Evolutionary conservation across 768 basidiomycete species (phyloP).

Genomic region (Phanerochaete sordida): DNA sequence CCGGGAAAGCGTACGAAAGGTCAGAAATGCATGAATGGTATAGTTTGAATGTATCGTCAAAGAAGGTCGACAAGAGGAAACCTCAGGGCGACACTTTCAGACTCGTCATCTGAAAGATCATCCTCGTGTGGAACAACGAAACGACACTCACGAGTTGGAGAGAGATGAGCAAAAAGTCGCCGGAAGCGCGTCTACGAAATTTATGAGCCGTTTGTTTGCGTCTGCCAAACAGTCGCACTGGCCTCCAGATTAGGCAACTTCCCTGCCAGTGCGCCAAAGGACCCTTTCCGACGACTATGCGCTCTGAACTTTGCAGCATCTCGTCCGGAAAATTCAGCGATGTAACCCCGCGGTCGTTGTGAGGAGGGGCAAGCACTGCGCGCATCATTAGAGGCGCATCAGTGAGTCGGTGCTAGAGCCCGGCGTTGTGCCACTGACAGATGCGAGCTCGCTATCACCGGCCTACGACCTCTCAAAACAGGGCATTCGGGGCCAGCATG

Average conservation of each 20-base stretch:
- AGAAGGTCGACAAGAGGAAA: conserved; percentile 48
- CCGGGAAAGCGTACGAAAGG: conserved; percentile 22
- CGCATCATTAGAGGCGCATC: background rate
- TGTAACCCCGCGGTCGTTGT: too few relatives aligned
- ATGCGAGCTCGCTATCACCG: background rate
- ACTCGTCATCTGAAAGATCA: conserved; percentile 76
- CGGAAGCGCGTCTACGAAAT: background rate
- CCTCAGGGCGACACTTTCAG: conserved; percentile 58
- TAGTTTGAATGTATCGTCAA: conserved; percentile 63
- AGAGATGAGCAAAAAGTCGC: background rate
- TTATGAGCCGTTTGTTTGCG: background rate
- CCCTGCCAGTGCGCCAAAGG: too few relatives aligned
- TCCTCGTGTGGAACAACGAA: conserved; percentile 37
- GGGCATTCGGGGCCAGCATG: background rate
- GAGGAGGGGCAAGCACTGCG: too few relatives aligned
- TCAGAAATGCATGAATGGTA: conserved; percentile 98
- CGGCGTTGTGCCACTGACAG: background rate
- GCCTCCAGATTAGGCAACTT: background rate
- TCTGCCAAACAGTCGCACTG: background rate
- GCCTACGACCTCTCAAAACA: background rate
- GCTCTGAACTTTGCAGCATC: too few relatives aligned
- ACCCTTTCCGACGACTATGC: too few relatives aligned
- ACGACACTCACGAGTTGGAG: background rate
- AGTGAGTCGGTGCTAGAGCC: background rate
- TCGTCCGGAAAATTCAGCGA: too few relatives aligned